These are phyloP conservation scores for Alternaria tenuissima DNA, from an alignment of 2,329 filamentous ascomycete genomes.

Conservation along the genomic window DNA sequence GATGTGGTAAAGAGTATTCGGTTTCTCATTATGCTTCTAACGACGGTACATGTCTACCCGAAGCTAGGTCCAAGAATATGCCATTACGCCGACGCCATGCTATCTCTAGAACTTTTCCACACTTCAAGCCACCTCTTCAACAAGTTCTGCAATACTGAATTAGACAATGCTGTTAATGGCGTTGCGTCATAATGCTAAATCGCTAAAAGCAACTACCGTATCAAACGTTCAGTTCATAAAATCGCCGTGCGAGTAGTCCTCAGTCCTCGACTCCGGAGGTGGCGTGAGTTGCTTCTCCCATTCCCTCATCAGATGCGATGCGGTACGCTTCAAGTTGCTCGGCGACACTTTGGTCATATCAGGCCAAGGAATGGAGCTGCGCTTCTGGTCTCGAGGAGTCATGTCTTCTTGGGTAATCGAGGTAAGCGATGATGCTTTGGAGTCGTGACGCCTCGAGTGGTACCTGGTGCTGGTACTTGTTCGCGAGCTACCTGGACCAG, in stretches of 20 bases:
- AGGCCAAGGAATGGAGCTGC: conserved; percentile 67
- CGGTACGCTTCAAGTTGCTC: conserved; percentile 79
- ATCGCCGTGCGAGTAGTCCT: conserved; percentile 45
- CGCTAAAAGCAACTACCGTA: conserved; percentile 11
- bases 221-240: conserved; percentile 34
- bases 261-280: conserved; percentile 44
- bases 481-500: conserved; percentile 57
- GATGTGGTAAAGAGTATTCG: not conserved
- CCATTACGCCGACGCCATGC: conserved; percentile 26
- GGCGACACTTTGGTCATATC: conserved; percentile 76
- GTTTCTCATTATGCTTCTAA: conserved; percentile 20
- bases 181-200: conserved; percentile 40
- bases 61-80: conserved; percentile 22
- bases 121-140: conserved; percentile 34
- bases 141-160: conserved; percentile 27
- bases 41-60: conserved; percentile 11
- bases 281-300: conserved; percentile 83
- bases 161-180: conserved; percentile 39
- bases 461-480: conserved; percentile 65
- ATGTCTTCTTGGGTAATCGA: conserved; percentile 27
- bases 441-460: conserved; percentile 50
- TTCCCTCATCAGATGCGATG: conserved; percentile 86
- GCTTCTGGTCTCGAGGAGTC: conserved; percentile 38
- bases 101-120: conserved; percentile 12
- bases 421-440: conserved; percentile 48